phyloP scores from a whole-genome alignment of 805 yeast genomes.

The Cyberlindnera mississippiensis region DNA sequence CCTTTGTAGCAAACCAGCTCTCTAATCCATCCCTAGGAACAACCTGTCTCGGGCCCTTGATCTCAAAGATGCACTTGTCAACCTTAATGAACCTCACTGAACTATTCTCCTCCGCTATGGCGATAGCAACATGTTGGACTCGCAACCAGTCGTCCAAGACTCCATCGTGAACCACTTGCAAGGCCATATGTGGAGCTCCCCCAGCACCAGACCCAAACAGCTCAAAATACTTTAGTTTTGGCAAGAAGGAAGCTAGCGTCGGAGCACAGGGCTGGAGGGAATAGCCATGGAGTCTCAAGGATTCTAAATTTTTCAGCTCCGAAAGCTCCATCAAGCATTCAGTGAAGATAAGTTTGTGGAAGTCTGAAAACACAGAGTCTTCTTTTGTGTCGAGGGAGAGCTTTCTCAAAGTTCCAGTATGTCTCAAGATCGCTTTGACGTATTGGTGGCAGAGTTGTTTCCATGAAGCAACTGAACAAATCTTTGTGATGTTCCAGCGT shows the following conservation, averaged over 20 bases:
- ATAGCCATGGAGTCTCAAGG: slow-evolving; percentile 40
- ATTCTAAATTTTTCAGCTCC: slow-evolving; percentile 28
- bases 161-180: slow-evolving; percentile 50
- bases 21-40: slow-evolving; percentile 44
- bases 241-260: slow-evolving; percentile 28
- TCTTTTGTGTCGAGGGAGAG: slow-evolving; percentile 40
- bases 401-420: slow-evolving; percentile 26
- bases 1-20: slow-evolving; percentile 41
- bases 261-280: slow-evolving; percentile 28
- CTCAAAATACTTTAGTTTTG: slow-evolving; percentile 34
- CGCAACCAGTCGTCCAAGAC: slow-evolving; percentile 55
- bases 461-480: slow-evolving; percentile 24
- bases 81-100: slow-evolving; percentile 41
- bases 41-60: slow-evolving; percentile 22
- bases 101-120: slow-evolving; percentile 31
- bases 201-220: slow-evolving; percentile 48
- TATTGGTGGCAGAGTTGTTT: slow-evolving; percentile 20
- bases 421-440: slow-evolving; percentile 19
- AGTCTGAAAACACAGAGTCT: slow-evolving; percentile 34
- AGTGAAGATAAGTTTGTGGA: slow-evolving; percentile 28
- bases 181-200: slow-evolving; percentile 50
- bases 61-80: slow-evolving; percentile 46
- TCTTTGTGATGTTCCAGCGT: slow-evolving; percentile 36
- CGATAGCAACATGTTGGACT: slow-evolving; percentile 49
- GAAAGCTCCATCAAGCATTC: slow-evolving; percentile 21